Conservation (phyloP, 2,329 filamentous ascomycete species). For the Arthrinium puccinioides region DNA sequence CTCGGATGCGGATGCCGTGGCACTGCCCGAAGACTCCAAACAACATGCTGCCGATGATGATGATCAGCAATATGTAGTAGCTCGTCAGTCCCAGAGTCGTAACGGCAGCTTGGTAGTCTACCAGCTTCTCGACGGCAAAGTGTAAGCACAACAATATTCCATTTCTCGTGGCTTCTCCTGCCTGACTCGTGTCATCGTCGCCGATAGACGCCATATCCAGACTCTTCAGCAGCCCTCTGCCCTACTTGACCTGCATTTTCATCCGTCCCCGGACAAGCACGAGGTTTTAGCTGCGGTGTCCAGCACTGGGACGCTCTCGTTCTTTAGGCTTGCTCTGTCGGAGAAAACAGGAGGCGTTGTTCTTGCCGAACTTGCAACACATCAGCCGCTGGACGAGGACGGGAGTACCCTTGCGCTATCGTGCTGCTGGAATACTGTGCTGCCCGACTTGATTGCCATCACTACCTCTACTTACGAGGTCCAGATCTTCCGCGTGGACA, state of each 20-base stretch:
- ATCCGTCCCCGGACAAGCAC: slow-evolving; percentile 36
- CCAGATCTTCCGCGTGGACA: slow-evolving; percentile 42
- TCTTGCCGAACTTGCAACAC: slow-evolving; percentile 31
- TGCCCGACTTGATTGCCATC: slow-evolving; percentile 51
- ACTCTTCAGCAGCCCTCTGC: slow-evolving; percentile 60
- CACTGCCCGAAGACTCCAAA: slow-evolving; percentile 12
- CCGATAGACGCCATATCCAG: slow-evolving; percentile 45
- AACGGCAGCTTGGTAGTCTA: slow-evolving; percentile 70
- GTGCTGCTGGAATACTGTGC: slow-evolving; percentile 62
- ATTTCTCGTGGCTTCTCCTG: slow-evolving; percentile 1
- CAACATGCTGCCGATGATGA: slow-evolving; percentile 10
- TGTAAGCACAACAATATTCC: slow-evolving; percentile 42
- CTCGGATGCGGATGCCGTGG: slow-evolving; percentile 8
- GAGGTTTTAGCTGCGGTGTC: slow-evolving; percentile 66
- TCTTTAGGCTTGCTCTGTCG: slow-evolving; percentile 45
- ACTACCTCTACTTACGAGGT: slow-evolving; percentile 66
- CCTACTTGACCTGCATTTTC: slow-evolving; percentile 81
- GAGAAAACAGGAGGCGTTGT: slow-evolving; percentile 3
- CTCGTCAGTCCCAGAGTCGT: slow-evolving; percentile 47
- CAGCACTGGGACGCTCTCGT: slow-evolving; percentile 63
- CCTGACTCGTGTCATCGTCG: slow-evolving; percentile 9
- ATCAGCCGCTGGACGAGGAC: slow-evolving; percentile 41
- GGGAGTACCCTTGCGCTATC: slow-evolving; percentile 61
- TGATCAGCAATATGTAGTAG: slow-evolving; percentile 11
- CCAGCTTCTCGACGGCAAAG: slow-evolving; percentile 37